A percentile compares a stretch with the other conserved stretches of the same genome.
These are phyloP conservation scores for Aureobasidium sp. DNA, from an alignment of 2,329 filamentous ascomycete species.

Conservation along the genomic window DNA sequence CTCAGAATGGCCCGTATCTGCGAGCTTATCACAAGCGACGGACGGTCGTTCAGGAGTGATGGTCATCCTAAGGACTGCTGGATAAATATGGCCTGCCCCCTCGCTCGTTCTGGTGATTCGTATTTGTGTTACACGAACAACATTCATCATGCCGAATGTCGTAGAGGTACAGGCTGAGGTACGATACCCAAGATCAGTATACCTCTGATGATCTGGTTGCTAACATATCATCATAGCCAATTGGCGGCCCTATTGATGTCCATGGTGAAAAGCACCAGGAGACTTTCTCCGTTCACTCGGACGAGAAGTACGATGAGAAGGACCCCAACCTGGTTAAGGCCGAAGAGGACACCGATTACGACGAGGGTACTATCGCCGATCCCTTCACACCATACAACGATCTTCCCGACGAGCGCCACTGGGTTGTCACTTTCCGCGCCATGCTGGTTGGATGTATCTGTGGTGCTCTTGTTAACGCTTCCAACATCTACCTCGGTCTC, in stretches of 20 bases:
- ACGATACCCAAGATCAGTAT: background rate
- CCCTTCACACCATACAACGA: slow-evolving; percentile 36
- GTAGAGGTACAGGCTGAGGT: background rate
- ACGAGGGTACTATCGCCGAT: slow-evolving; percentile 25
- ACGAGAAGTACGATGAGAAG: slow-evolving; percentile 19
- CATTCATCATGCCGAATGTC: slow-evolving; percentile 3
- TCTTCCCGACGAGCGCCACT: slow-evolving; percentile 35
- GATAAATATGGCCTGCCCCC: background rate
- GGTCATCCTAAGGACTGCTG: background rate
- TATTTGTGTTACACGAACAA: background rate
- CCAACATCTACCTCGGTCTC: slow-evolving; percentile 51
- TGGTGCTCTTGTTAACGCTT: slow-evolving; percentile 51
- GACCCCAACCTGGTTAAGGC: slow-evolving; percentile 21
- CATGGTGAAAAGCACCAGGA: slow-evolving; percentile 22
- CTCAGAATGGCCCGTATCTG: background rate
- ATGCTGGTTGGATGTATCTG: slow-evolving; percentile 46
- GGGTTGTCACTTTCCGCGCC: slow-evolving; percentile 47
- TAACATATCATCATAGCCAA: slow-evolving; percentile 5
- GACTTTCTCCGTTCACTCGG: slow-evolving; percentile 13
- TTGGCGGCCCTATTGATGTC: slow-evolving; percentile 27
- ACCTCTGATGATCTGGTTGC: background rate
- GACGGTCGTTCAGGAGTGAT: background rate
- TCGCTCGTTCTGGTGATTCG: background rate
- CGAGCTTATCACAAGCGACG: background rate
- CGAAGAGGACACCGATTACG: slow-evolving; percentile 20